A percentile compares a stretch with the other conserved stretches of the same genome.
These are phyloP conservation scores for Trifolium dubium DNA, from an alignment of 306 rosid genomes.

Conservation along the genomic window DNA sequence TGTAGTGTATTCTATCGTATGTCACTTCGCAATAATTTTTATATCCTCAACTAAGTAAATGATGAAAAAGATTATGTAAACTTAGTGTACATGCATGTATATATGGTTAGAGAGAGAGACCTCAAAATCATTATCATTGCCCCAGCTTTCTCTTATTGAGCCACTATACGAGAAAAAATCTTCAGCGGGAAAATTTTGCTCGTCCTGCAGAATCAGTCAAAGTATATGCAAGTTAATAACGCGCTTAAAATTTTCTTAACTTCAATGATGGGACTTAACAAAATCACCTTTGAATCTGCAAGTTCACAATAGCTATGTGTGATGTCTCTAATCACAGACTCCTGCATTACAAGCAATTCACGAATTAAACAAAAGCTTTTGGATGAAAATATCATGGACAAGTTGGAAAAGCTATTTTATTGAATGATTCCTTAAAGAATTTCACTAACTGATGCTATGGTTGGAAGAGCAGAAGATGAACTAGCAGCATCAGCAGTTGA, in stretches of 20 bases:
- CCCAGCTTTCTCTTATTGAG: conserved; percentile 92
- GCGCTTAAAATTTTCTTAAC: conserved; percentile 21
- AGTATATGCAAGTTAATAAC: neutral
- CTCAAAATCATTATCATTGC: conserved; percentile 60
- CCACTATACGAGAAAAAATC: conserved; percentile 83
- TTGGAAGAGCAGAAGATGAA: conserved; percentile 80
- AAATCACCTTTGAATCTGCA: conserved; percentile 64
- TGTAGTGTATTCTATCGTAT: conserved; percentile 41
- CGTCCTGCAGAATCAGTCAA: conserved; percentile 63
- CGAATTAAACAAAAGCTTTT: conserved; percentile 30
- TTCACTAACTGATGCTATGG: conserved; percentile 54
- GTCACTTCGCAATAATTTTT: conserved; percentile 24
- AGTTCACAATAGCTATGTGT: conserved; percentile 44
- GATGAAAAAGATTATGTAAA: conserved; percentile 8
- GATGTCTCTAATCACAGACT: conserved; percentile 45
- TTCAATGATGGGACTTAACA: conserved; percentile 41
- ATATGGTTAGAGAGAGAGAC: conserved; percentile 61
- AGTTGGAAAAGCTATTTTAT: conserved; percentile 42
- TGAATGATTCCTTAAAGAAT: conserved; percentile 62
- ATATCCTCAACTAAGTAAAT: conserved; percentile 30
- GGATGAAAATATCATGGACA: conserved; percentile 15
- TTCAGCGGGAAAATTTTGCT: conserved; percentile 56
- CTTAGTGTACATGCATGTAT: conserved; percentile 10
- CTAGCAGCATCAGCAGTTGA: conserved; percentile 65
- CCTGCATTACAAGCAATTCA: conserved; percentile 55